phyloP scores from a whole-genome alignment of 768 basidiomycete species.

The Daedalea quercina region DNA sequence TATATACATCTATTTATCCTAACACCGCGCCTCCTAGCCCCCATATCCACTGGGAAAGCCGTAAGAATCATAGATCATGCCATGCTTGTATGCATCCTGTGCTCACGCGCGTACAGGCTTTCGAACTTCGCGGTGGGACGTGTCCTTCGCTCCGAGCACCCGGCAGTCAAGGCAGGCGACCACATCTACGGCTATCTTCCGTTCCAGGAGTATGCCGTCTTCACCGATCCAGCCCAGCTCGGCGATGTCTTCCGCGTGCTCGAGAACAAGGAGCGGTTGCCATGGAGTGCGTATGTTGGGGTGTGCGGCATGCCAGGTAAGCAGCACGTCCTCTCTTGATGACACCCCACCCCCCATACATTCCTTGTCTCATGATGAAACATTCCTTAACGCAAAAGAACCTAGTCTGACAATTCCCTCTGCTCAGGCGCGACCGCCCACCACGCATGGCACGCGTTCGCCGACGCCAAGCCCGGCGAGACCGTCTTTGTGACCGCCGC shows the following conservation, averaged over 20 bases:
- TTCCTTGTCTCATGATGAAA: too few relatives aligned
- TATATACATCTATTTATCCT: too few relatives aligned
- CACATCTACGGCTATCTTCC: conserved; percentile 16
- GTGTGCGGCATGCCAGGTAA: conserved; percentile 40
- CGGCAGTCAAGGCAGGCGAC: conserved; percentile 17
- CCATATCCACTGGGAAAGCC: conserved; percentile 21
- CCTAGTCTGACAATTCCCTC: too few relatives aligned
- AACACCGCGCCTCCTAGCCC: background rate
- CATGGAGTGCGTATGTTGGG: conserved; percentile 44
- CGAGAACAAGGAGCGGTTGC: conserved; percentile 36
- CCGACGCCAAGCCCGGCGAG: conserved; percentile 41
- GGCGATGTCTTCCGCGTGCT: conserved; percentile 19
- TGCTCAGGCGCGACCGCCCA: conserved; percentile 26
- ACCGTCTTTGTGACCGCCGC: conserved; percentile 42
- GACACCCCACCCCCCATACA: too few relatives aligned
- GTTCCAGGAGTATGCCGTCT: conserved; percentile 36
- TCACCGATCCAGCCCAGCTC: background rate
- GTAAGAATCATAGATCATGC: conserved; percentile 15
- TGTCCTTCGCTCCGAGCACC: conserved; percentile 21
- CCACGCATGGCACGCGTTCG: conserved; percentile 35
- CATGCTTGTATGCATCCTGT: background rate
- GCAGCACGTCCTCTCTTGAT: background rate
- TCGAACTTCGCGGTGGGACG: conserved; percentile 18
- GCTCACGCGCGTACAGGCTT: conserved; percentile 5
- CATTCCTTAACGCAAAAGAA: too few relatives aligned